A percentile compares a stretch with the other conserved stretches of the same genome.
Evolutionary conservation across 441 rosid genomes (phyloP).

Genomic region (Jatropha podagrica): DNA sequence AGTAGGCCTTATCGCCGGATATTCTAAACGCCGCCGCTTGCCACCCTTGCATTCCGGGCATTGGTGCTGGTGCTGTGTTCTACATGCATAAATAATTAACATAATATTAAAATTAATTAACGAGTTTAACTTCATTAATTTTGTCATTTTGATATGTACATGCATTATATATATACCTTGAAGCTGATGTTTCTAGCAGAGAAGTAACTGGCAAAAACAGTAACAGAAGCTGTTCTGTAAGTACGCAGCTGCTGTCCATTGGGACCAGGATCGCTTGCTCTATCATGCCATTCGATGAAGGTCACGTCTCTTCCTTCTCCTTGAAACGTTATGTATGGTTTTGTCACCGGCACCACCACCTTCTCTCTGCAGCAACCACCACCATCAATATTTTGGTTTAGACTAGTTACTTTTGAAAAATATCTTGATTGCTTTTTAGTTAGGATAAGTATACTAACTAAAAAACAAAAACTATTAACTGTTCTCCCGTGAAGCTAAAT

Average conservation of each 20-base stretch:
- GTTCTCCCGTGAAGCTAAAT: constrained; percentile 17
- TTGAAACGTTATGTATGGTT: constrained; percentile 79
- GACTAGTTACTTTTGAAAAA: no score
- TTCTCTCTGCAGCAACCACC: constrained; percentile 59
- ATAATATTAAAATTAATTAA: no score
- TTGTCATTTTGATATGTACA: neutral
- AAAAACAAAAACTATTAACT: neutral
- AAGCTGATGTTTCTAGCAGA: constrained; percentile 87
- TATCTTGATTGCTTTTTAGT: no score
- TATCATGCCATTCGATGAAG: constrained; percentile 91
- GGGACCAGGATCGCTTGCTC: constrained; percentile 80
- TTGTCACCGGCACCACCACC: constrained; percentile 75
- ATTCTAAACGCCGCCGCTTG: constrained; percentile 94
- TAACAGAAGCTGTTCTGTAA: constrained; percentile 88
- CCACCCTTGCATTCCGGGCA: constrained; percentile 93
- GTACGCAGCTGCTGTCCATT: constrained; percentile 87
- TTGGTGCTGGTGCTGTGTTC: constrained; percentile 94
- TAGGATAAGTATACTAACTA: no score
- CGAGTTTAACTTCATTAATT: neutral
- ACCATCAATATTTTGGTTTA: neutral
- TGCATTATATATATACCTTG: constrained; percentile 43
- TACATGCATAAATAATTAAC: constrained; percentile 8
- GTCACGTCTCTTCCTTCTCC: constrained; percentile 83
- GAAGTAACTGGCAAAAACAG: constrained; percentile 79
- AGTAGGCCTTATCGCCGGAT: constrained; percentile 88